Evolutionary conservation across 139 green algal genomes (phyloP).

Genomic region (Picochlorum sp.): DNA sequence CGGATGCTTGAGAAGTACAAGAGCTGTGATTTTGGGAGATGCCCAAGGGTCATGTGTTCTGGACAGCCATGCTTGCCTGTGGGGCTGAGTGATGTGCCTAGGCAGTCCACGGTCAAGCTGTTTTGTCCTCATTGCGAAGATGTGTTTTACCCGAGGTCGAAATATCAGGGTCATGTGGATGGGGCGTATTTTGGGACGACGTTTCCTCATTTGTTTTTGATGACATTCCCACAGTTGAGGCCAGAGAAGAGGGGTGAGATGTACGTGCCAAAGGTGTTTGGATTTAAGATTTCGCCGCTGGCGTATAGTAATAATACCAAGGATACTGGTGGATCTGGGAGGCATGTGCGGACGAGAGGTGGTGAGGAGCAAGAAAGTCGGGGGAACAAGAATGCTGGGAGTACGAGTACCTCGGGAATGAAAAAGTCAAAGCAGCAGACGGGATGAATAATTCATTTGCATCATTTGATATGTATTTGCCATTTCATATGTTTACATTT

Average conservation of each 20-base stretch:
- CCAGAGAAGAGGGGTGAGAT: slow-evolving; percentile 7
- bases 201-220: slow-evolving; percentile 90
- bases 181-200: slow-evolving; percentile 95
- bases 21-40: slow-evolving; percentile 83
- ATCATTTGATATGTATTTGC: neutral
- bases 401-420: neutral
- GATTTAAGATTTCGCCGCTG: slow-evolving; percentile 78
- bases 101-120: slow-evolving; percentile 80
- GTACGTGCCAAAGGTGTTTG: slow-evolving; percentile 90
- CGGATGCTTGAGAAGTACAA: slow-evolving; percentile 91
- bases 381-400: neutral
- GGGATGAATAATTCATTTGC: neutral
- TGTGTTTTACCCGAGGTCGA: slow-evolving; percentile 83
- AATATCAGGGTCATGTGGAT: slow-evolving; percentile 59
- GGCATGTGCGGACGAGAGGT: neutral
- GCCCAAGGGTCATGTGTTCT: slow-evolving; percentile 79
- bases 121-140: slow-evolving; percentile 94
- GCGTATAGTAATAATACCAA: neutral
- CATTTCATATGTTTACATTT: neutral
- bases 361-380: neutral
- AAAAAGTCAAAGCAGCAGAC: slow-evolving; percentile 1
- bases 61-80: slow-evolving; percentile 88
- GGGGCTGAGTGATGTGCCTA: slow-evolving; percentile 75
- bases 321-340: neutral
- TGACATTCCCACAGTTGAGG: slow-evolving; percentile 78